Conservation (phyloP, 2,329 filamentous ascomycete species). For the Rhytidhysteron rufulum region DNA sequence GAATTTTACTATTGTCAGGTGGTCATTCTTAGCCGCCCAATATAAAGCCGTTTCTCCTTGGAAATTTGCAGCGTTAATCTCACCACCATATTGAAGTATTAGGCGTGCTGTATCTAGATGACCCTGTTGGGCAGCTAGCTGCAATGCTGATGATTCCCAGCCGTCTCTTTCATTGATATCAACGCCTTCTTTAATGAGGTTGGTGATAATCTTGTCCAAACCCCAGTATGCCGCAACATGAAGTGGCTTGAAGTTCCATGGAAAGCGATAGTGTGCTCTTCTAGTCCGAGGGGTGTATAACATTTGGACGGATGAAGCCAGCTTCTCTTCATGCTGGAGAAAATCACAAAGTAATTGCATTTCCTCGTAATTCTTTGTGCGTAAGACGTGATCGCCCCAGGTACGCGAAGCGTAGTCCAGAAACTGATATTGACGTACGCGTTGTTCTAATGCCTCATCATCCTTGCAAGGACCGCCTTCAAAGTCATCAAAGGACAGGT, state of each 20-base stretch:
- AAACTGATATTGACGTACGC: not conserved
- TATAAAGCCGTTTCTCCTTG: not conserved
- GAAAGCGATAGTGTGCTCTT: no score
- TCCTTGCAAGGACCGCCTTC: not conserved
- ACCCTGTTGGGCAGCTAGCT: not conserved
- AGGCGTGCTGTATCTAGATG: not conserved
- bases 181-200: not conserved
- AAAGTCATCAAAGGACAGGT: slow-evolving; percentile 20
- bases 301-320: not conserved
- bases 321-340: not conserved
- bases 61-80: no score
- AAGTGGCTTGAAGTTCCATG: no score
- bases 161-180: not conserved
- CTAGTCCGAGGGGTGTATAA: not conserved
- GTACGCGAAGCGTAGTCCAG: not conserved
- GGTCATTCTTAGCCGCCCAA: not conserved
- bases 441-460: not conserved
- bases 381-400: not conserved
- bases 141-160: not conserved
- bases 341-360: not conserved
- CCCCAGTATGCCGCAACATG: no score
- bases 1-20: not conserved
- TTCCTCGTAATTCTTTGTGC: not conserved
- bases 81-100: not conserved
- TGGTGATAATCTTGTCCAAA: not conserved